Base-by-base conservation (phyloP, 257 asterid genomes). In the Fraxinus excelsior region DNA sequence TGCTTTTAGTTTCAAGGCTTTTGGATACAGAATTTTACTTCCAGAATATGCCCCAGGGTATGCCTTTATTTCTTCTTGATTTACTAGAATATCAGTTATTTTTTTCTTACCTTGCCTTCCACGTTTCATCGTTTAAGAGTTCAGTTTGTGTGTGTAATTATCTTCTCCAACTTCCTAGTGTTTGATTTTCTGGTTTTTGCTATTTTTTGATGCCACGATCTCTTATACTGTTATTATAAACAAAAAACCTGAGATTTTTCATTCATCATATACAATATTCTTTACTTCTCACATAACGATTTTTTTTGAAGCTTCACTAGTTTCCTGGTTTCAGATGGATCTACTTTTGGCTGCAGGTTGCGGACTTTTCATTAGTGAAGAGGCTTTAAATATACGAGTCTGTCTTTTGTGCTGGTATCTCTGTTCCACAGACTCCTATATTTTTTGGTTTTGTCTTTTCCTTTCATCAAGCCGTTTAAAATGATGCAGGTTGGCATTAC, bases 271-370 rank as follows among this genome's bases (percentile, higher is more conserved):
- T 44, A 58, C 29, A 66, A 58, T 13, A 12, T 70, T 67, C 42
- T 78, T 35, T 46, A 35, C 28, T 42, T 16, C 3, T 8, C 62
- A 26, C 13, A 58, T 8, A n/a, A 38, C 1, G 29, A 29, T 37
- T 35, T 71, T 46, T 66, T 79, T 37, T 40, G 44, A 70, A 51
- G 46, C 21, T 34, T 53, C 21, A 51, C 0, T 68, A 8, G 29
- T 60, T 78, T 77, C 67, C 67, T 80, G 80, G 82, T 85, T 86
- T 79, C 90, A 91, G 98, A 81, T 94, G 97, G 98, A 67, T 92
- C 79, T 94, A 90, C 91, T 94, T 94, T 87, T 91, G 97, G 94
- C 98, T 80, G 97, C 97, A 21, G 97, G 94, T 35, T 91, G 83
- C 40, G 98, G 97, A 62, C 89, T 91, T 65, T 94, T 90, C 81